Percentiles rank a stretch among this genome's conserved stretches.
Conservation (phyloP, 176 grass and related monocot species). For the Panicum miliaceum region DNA sequence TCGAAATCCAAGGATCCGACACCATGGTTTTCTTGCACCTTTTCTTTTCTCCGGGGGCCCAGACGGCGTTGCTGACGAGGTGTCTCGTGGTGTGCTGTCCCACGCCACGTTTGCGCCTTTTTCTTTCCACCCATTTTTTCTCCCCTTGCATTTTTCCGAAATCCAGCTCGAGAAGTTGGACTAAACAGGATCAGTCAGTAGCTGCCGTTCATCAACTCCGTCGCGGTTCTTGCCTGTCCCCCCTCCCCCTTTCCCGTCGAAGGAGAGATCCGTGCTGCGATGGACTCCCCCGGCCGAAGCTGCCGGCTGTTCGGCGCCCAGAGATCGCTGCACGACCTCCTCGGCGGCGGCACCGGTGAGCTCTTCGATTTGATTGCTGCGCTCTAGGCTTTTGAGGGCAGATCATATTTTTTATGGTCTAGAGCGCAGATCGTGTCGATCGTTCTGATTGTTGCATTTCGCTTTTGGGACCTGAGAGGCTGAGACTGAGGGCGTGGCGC, state of each 20-base stretch:
- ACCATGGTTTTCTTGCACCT: background rate
- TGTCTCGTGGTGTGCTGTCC: background rate
- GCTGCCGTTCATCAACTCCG: constrained; percentile 12
- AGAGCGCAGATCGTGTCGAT: background rate
- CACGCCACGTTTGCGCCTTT: constrained; percentile 10
- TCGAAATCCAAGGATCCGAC: background rate
- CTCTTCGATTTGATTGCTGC: background rate
- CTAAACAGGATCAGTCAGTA: background rate
- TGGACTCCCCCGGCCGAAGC: constrained; percentile 36
- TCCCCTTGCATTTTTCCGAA: constrained; percentile 1
- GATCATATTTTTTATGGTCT: background rate
- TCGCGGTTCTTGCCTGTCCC: background rate
- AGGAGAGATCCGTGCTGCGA: constrained; percentile 28
- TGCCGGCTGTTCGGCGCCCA: constrained; percentile 36
- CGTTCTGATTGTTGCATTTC: constrained; percentile 8
- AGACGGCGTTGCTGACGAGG: constrained; percentile 6
- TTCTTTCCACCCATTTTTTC: background rate
- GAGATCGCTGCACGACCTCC: constrained; percentile 52
- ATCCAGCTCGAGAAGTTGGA: constrained; percentile 1
- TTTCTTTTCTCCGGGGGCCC: background rate
- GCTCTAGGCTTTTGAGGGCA: background rate
- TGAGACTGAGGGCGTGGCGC: background rate
- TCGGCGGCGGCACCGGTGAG: constrained; percentile 58
- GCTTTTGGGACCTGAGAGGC: background rate
- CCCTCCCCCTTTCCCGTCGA: background rate